A percentile compares a stretch with the other conserved stretches of the same genome.
Evolutionary conservation across 352 stramenopile species (phyloP).

Genomic region (Phytophthora vignae): DNA sequence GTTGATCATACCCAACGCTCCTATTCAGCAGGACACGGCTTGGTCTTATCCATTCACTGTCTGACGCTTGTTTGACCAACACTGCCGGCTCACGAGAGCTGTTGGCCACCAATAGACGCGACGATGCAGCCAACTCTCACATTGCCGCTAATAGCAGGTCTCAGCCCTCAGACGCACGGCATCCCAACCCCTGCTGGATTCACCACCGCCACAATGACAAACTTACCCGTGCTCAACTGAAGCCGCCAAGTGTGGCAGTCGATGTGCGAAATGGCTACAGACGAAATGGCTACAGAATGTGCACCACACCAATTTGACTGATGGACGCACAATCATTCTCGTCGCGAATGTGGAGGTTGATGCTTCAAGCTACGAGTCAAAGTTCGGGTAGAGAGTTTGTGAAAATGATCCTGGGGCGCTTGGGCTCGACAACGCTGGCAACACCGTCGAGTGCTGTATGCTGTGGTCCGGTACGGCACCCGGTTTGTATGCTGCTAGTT

Average conservation of each 20-base stretch:
- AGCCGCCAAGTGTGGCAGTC: not conserved
- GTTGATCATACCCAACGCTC: slow-evolving; percentile 17
- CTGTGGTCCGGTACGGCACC: too few species aligned
- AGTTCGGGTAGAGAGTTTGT: too few species aligned
- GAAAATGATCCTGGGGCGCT: too few species aligned
- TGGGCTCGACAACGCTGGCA: too few species aligned
- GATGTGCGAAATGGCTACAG: not conserved
- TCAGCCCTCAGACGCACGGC: slow-evolving; percentile 3
- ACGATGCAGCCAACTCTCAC: slow-evolving; percentile 4
- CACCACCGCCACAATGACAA: not conserved
- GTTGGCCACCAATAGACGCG: not conserved
- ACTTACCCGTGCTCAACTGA: not conserved
- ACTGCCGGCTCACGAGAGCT: not conserved
- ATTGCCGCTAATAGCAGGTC: slow-evolving; percentile 12
- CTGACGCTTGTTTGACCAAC: slow-evolving; percentile 2
- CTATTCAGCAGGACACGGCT: not conserved
- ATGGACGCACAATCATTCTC: too few species aligned
- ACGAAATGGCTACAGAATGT: not conserved
- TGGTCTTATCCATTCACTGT: slow-evolving; percentile 22
- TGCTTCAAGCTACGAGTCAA: too few species aligned
- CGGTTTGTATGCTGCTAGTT: too few species aligned
- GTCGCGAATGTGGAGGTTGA: too few species aligned
- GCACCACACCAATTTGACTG: not conserved
- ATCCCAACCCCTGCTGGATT: not conserved
- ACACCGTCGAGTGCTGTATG: too few species aligned